Conservation (phyloP, 106 monocot species). For the Chionographis japonica region DNA sequence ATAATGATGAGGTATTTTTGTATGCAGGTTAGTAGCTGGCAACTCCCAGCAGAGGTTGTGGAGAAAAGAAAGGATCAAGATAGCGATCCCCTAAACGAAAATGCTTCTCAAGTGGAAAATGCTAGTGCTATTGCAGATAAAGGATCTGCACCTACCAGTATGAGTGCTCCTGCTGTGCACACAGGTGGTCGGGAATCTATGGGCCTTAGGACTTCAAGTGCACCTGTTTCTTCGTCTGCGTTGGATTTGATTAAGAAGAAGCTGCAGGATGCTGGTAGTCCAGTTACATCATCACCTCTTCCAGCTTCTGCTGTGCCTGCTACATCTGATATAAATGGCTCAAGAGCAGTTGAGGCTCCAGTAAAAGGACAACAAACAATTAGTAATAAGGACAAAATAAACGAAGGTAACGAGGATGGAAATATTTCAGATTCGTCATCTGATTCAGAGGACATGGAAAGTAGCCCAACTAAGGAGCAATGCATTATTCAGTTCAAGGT, state of each 20-base stretch:
- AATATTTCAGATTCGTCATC: slow-evolving; percentile 80
- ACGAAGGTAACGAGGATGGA: slow-evolving; percentile 63
- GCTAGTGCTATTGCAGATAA: slow-evolving; percentile 28
- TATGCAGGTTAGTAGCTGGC: slow-evolving; percentile 95
- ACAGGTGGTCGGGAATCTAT: slow-evolving; percentile 78
- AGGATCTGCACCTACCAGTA: slow-evolving; percentile 15
- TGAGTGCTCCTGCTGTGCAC: slow-evolving; percentile 52
- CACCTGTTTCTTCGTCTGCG: slow-evolving; percentile 65
- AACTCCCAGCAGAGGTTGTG: slow-evolving; percentile 66
- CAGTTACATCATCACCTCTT: slow-evolving; percentile 38
- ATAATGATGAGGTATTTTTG: not conserved
- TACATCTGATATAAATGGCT: slow-evolving; percentile 47
- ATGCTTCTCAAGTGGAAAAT: slow-evolving; percentile 32
- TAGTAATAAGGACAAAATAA: slow-evolving; percentile 60
- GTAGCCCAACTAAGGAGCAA: slow-evolving; percentile 61
- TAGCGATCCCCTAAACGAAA: slow-evolving; percentile 26
- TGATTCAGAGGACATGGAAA: slow-evolving; percentile 89
- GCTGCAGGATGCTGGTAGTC: slow-evolving; percentile 75
- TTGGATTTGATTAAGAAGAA: slow-evolving; percentile 96
- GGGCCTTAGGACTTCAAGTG: slow-evolving; percentile 34
- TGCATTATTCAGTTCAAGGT: slow-evolving; percentile 94
- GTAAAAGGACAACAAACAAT: slow-evolving; percentile 32
- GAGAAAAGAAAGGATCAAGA: slow-evolving; percentile 63
- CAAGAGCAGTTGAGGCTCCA: slow-evolving; percentile 42
- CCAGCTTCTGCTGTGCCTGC: slow-evolving; percentile 23